A percentile compares a stretch with the other conserved stretches of the same genome.
These are phyloP conservation scores for Stephania cephalantha DNA, from an alignment of 164 flowering plant species.

Conservation along the genomic window DNA sequence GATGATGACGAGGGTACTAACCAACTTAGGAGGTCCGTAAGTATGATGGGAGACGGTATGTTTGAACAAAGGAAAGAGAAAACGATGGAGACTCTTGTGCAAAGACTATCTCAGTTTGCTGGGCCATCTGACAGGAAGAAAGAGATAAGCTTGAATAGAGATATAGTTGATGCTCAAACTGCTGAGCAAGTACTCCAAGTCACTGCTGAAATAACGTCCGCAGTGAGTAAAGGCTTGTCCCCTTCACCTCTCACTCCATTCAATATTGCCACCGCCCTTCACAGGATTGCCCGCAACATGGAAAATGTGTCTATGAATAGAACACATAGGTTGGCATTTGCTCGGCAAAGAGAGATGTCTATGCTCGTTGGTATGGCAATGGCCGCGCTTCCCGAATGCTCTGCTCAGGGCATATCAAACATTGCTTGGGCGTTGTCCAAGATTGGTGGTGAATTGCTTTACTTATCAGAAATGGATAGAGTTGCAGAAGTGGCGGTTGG, in stretches of 20 bases:
- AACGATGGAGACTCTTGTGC: slow-evolving; percentile 55
- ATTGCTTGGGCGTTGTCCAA: slow-evolving; percentile 95
- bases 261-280: slow-evolving; percentile 89
- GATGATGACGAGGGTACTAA: slow-evolving; percentile 14
- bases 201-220: slow-evolving; percentile 54
- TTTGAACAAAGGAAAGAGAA: slow-evolving; percentile 63
- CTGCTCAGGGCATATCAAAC: slow-evolving; percentile 88
- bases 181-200: slow-evolving; percentile 82
- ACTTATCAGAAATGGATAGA: slow-evolving; percentile 94
- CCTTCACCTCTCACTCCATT: slow-evolving; percentile 92
- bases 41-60: slow-evolving; percentile 58
- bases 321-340: slow-evolving; percentile 66
- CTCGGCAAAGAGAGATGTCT: slow-evolving; percentile 85
- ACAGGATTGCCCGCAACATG: slow-evolving; percentile 93
- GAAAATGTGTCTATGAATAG: slow-evolving; percentile 77
- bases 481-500: slow-evolving; percentile 82
- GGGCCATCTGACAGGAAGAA: slow-evolving; percentile 80
- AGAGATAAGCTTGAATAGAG: slow-evolving; percentile 68
- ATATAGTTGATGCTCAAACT: slow-evolving; percentile 66
- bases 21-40: slow-evolving; percentile 34
- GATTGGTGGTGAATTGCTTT: slow-evolving; percentile 91
- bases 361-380: slow-evolving; percentile 90
- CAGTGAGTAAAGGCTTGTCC: slow-evolving; percentile 83
- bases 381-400: slow-evolving; percentile 80
- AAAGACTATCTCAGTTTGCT: slow-evolving; percentile 69